These are phyloP conservation scores for Ligustrum vulgare DNA, from an alignment of 257 asterid genomes.

Conservation along the genomic window DNA sequence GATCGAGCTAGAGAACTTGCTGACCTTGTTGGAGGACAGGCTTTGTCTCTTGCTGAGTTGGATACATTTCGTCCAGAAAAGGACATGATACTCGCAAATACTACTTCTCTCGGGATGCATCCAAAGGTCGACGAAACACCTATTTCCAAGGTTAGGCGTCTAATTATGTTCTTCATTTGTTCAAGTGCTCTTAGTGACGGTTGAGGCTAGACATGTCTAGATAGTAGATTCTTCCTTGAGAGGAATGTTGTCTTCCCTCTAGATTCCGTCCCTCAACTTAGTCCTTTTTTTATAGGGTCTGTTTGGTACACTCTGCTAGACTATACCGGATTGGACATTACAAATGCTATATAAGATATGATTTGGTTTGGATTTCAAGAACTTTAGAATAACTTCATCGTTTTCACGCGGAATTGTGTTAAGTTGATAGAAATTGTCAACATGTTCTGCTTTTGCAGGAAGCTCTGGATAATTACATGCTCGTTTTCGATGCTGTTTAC, in stretches of 20 bases:
- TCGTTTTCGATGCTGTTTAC: slow-evolving; percentile 93
- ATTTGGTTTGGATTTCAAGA: neutral
- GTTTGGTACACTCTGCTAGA: neutral
- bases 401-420: neutral
- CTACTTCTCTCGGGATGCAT: slow-evolving; percentile 98
- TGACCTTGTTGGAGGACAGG: slow-evolving; percentile 72
- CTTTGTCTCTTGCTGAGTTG: slow-evolving; percentile 72
- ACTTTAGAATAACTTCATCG: neutral
- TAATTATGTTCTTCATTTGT: slow-evolving; percentile 10
- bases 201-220: too few species aligned
- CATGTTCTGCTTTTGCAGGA: slow-evolving; percentile 49
- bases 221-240: too few species aligned
- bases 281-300: neutral
- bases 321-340: neutral
- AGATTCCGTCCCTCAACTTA: too few species aligned
- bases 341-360: neutral
- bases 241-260: too few species aligned
- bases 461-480: slow-evolving; percentile 60
- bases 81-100: slow-evolving; percentile 94
- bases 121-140: slow-evolving; percentile 91
- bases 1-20: slow-evolving; percentile 92
- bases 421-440: neutral
- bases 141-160: slow-evolving; percentile 63
- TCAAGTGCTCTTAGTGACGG: neutral
- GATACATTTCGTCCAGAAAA: slow-evolving; percentile 71